phyloP scores from a whole-genome alignment of 768 basidiomycete species.

The Russula dissimulans region DNA sequence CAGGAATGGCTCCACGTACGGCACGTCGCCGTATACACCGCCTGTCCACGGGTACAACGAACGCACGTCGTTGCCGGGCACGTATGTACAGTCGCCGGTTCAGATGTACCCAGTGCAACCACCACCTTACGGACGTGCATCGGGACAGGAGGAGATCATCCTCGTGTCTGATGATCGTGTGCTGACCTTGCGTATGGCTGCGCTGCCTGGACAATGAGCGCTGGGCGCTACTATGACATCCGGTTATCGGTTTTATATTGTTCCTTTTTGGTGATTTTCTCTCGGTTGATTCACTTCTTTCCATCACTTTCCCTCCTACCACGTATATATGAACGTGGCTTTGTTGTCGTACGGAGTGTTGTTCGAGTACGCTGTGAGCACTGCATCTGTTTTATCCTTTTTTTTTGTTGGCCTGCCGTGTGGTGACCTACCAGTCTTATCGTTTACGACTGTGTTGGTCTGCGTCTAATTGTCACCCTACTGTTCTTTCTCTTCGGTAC shows the following conservation, averaged over 20 bases:
- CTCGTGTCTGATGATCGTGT: constrained; percentile 87
- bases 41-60: background rate
- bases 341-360: constrained; percentile 7
- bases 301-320: too few species aligned
- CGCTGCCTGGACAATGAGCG: constrained; percentile 23
- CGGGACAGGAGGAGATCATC: constrained; percentile 75
- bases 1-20: constrained; percentile 1
- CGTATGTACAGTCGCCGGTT: constrained; percentile 26
- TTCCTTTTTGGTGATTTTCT: background rate
- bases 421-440: background rate
- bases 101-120: constrained; percentile 35
- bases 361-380: constrained; percentile 19
- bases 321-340: background rate
- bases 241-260: too few species aligned
- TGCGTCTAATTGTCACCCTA: too few species aligned
- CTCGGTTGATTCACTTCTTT: background rate
- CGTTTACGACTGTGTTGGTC: background rate
- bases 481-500: background rate
- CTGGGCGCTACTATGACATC: constrained; percentile 1
- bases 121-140: constrained; percentile 32
- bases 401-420: background rate
- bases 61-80: constrained; percentile 6
- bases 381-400: constrained; percentile 5
- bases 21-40: background rate
- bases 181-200: constrained; percentile 52